phyloP scores from a whole-genome alignment of 306 rosid species.

The Castanea sativa region DNA sequence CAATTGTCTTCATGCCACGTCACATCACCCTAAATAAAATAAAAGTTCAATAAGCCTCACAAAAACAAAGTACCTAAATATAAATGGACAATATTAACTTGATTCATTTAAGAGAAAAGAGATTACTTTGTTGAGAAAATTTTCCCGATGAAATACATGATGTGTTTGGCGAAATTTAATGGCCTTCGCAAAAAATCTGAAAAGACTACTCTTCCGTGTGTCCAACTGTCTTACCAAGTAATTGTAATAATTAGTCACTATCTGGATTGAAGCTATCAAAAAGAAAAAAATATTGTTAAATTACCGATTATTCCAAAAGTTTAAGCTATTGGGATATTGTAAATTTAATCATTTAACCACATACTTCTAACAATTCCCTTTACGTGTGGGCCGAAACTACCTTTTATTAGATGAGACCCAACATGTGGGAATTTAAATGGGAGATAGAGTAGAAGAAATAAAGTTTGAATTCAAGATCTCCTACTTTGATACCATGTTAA shows the following conservation, averaged over 20 bases:
- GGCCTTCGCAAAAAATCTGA: constrained; percentile 74
- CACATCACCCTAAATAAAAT: constrained; percentile 61
- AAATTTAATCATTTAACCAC: too few species aligned
- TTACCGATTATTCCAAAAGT: too few species aligned
- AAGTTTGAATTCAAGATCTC: too few species aligned
- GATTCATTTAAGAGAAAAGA: constrained; percentile 13
- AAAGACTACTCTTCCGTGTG: constrained; percentile 58
- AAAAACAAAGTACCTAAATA: constrained; percentile 1
- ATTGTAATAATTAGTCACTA: constrained; percentile 15
- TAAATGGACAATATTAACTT: constrained; percentile 8
- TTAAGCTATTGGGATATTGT: too few species aligned
- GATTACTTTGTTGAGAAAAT: constrained; percentile 65
- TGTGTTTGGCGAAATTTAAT: constrained; percentile 65
- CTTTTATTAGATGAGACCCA: too few species aligned
- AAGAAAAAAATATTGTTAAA: neutral
- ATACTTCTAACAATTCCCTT: too few species aligned
- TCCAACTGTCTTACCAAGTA: constrained; percentile 53
- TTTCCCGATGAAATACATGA: constrained; percentile 53
- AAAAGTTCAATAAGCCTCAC: constrained; percentile 20
- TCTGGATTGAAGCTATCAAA: constrained; percentile 23
- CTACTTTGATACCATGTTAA: too few species aligned
- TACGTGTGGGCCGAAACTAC: too few species aligned
- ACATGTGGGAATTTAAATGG: too few species aligned
- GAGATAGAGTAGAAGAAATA: too few species aligned
- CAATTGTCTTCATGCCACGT: constrained; percentile 98